Percentiles rank a stretch among this genome's conserved stretches.
These are phyloP conservation scores for Malbranchea zuffiana DNA, from an alignment of 2,329 filamentous ascomycete species.

Conservation along the genomic window DNA sequence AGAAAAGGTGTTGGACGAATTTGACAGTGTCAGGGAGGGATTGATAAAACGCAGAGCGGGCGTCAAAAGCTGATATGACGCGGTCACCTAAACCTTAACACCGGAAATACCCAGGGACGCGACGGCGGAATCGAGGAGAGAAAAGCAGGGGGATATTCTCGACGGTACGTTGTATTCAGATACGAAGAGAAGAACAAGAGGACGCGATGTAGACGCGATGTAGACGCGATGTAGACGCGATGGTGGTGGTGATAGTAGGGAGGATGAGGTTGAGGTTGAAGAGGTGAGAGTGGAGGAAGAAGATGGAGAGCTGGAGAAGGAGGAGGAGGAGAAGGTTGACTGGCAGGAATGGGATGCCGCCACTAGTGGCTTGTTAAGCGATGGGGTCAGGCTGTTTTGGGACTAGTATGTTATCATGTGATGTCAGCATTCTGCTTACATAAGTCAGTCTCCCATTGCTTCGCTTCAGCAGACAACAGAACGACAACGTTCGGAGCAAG, in stretches of 20 bases:
- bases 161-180: slow-evolving; percentile 5
- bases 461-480: neutral
- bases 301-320: slow-evolving; percentile 7
- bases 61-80: too few relatives aligned
- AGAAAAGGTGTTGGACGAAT: too few relatives aligned
- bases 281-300: slow-evolving; percentile 9
- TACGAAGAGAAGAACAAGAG: slow-evolving; percentile 9
- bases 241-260: slow-evolving; percentile 8
- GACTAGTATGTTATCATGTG: slow-evolving; percentile 7
- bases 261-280: slow-evolving; percentile 11
- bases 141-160: slow-evolving; percentile 8
- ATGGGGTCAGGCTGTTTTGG: slow-evolving; percentile 5
- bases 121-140: slow-evolving; percentile 2
- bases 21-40: too few relatives aligned
- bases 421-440: neutral
- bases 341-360: neutral
- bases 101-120: too few relatives aligned
- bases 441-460: neutral
- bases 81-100: too few relatives aligned
- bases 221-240: slow-evolving; percentile 2
- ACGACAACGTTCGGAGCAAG: neutral
- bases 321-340: slow-evolving; percentile 2
- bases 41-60: too few relatives aligned
- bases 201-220: slow-evolving; percentile 5
- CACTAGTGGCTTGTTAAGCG: slow-evolving; percentile 11